Percentiles rank a stretch among this genome's conserved stretches.
phyloP scores from a whole-genome alignment of 2,329 filamentous ascomycete genomes.

The Phaeosphaeria sp. region DNA sequence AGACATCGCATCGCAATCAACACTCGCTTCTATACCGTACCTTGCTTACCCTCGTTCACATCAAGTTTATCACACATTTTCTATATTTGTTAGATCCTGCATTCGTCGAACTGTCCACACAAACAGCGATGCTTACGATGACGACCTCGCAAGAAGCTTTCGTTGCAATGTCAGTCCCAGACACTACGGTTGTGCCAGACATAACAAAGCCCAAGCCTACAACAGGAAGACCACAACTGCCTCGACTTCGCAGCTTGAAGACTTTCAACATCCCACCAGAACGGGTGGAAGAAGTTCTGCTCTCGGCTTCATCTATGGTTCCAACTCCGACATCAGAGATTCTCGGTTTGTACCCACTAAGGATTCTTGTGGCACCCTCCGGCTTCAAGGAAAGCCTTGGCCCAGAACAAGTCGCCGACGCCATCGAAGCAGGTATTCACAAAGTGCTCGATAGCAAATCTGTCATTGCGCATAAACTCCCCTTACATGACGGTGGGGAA shows the following conservation, averaged over 20 bases:
- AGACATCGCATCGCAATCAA: constrained; percentile 2
- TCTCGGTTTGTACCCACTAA: constrained; percentile 25
- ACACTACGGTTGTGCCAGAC: constrained; percentile 1
- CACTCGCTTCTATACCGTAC: not conserved
- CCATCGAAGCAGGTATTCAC: constrained; percentile 58
- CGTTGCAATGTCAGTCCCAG: not conserved
- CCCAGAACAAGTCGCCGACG: constrained; percentile 57
- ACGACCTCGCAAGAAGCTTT: constrained; percentile 2
- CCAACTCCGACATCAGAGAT: constrained; percentile 30
- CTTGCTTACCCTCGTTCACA: not conserved
- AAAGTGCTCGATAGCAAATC: constrained; percentile 50
- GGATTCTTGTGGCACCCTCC: constrained; percentile 59
- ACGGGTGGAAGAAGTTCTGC: constrained; percentile 23
- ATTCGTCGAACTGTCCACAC: not conserved
- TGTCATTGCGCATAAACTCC: constrained; percentile 56
- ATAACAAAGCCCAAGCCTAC: not conserved
- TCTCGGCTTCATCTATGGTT: constrained; percentile 22
- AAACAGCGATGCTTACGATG: constrained; percentile 18
- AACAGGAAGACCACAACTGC: constrained; percentile 18
- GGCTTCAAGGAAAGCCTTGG: constrained; percentile 63
- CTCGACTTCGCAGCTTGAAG: constrained; percentile 26
- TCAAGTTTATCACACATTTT: not conserved
- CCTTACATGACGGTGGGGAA: constrained; percentile 62
- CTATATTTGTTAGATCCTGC: not conserved
- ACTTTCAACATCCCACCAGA: constrained; percentile 27